Evolutionary conservation across 2,329 filamentous ascomycete genomes (phyloP), one percentile per base, ranked within the genome.

Genomic region (Trichoderma sp.): DNA sequence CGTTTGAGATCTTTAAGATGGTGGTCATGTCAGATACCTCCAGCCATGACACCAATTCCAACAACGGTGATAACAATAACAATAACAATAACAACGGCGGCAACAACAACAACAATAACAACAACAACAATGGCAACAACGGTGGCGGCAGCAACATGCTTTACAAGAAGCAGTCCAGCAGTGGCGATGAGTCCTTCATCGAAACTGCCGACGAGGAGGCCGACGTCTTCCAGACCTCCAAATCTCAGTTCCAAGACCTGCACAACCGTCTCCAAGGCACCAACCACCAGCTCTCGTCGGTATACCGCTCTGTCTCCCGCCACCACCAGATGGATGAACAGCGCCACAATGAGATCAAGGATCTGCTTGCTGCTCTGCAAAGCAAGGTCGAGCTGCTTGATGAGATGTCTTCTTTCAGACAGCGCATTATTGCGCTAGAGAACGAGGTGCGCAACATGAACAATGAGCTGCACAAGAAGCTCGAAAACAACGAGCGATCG

Each of bases 1-100:
- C 93, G 5, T 97, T 97, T 76, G 96, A 99, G 81, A 80, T 97
- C 73, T 96, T 94, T 84, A 96, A 95, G 78, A 87, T 98, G 77
- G 86, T 92, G 43, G 88, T 96, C 63, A 88, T 90, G 76, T 89
- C 87, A 13, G 86, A 88, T 75, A 52, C 29, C 21, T 82, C 74
- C 70, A 76, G 71, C 40, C 63, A 71, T 70, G 72, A 68, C 57
- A 37, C 33, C 60, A 68, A 60, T 59, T 53, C 63, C 67, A 33
- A 27, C 14, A 43, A 3, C 8, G 47, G 27, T 24, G 58, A 31
- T 21, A 60, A 70, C 58, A 73, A 72, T 63, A 58, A 55, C 11
- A 24, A 31, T 80, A 82, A 81, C 27, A 74, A 79, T 53, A 77
- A 86, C 56, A 81, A 83, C 55, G 77, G 77, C 57, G 75, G 79